These are phyloP conservation scores for maize (Zea mays) DNA, from an alignment of 176 grass and related monocot genomes.

Conservation along the genomic window Zm-B73-REFERENCE-NAM-5.0 NC_050103.1:8833501-8834000, in stretches of 20 bases:
- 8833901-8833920: constrained; percentile 11
- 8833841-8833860: constrained; percentile 10
- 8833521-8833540: constrained; percentile 26
- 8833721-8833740: constrained; percentile 20
- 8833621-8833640: constrained; percentile 8
- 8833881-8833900: constrained; percentile 32
- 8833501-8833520: constrained; percentile 50
- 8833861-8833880: background rate
- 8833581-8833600: constrained; percentile 42
- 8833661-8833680: background rate
- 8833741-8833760: constrained; percentile 30
- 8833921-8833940: background rate
- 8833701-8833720: background rate
- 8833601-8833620: constrained; percentile 23
- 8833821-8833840: constrained; percentile 6
- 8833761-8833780: constrained; percentile 18
- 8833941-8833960: background rate
- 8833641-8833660: constrained; percentile 35
- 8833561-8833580: background rate
- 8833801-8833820: constrained; percentile 3
- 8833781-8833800: background rate
- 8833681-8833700: constrained; percentile 29
- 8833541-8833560: background rate
- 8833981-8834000: background rate
- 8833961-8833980: background rate